Base-by-base conservation (phyloP, 495 filamentous ascomycete species). In the Neurospora sp. region DNA sequence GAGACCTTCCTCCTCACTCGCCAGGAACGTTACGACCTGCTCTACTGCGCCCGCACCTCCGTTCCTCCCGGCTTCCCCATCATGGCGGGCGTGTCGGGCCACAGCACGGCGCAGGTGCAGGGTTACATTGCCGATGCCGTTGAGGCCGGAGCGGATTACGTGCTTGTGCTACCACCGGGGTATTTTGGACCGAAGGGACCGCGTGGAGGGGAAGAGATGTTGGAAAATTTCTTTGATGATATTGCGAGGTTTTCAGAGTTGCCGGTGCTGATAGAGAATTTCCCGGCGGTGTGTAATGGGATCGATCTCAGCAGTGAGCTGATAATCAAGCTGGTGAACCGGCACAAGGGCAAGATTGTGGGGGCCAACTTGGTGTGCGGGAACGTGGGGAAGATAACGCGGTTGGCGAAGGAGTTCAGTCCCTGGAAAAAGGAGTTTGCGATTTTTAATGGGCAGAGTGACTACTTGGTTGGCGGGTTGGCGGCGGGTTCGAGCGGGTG, bases 281-380 rank as follows among this genome's bases (percentile, higher is more conserved):
- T 92, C 82, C 90, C 90, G 0, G 89, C 85, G 5, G 90, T 92
- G 14, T 91, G 89, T 78, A 92, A 92, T 73, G 90, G 90, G 14
- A 82, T 93, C 0, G 91, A 93, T 73, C 76, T 92, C 40, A 69
- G 27, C 75, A 90, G 88, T 3, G 88, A 88, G 38, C 85, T 85
- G 0, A 89, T 93, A 31, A 78, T 86, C 0, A 77, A 79, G 5
- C 84, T 93, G 20, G 88, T 85, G 0, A 78, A 80, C 8, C 70
- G 77, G 16, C 83, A 88, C 59, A 74, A 81, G 10, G 46, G 46
- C 46, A 83, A 81, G 9, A 85, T 88, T 10, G 83, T 84, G 3
- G 91, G 91, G 44, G 87, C 90, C 5, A 93, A 93, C 75, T 79
- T 93, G 66, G 92, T 90, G 22, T 92, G 90, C 76, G 91, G 88